Evolutionary conservation across 2,329 filamentous ascomycete genomes (phyloP).

Genomic region (Fusarium scirpi): DNA sequence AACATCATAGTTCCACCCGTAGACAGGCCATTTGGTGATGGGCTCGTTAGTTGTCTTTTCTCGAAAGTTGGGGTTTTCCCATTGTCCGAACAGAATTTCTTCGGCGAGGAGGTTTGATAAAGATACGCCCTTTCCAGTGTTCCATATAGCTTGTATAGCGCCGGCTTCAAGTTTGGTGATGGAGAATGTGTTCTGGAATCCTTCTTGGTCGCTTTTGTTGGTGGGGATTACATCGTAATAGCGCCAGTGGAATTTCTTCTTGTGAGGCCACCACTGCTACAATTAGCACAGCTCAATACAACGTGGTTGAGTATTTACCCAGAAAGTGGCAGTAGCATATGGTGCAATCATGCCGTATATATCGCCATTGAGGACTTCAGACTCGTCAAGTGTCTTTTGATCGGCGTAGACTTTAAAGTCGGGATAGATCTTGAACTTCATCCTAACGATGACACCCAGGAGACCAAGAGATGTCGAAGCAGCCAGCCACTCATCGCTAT

Average conservation of each 20-base stretch:
- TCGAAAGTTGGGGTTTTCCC: slow-evolving; percentile 7
- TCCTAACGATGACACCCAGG: neutral
- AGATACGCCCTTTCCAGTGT: slow-evolving; percentile 1
- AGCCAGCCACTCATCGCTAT: slow-evolving; percentile 9
- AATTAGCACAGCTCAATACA: fast-evolving
- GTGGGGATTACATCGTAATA: slow-evolving; percentile 1
- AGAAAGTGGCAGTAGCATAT: neutral
- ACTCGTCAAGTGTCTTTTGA: neutral
- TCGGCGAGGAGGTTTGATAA: neutral
- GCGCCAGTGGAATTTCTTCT: slow-evolving; percentile 15
- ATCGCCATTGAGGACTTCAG: neutral
- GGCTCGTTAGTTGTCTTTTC: slow-evolving; percentile 14
- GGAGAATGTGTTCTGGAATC: slow-evolving; percentile 10
- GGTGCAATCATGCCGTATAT: slow-evolving; percentile 6
- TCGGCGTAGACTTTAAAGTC: slow-evolving; percentile 18
- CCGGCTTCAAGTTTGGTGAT: neutral
- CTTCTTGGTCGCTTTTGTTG: slow-evolving; percentile 4
- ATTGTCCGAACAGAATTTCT: slow-evolving; percentile 7
- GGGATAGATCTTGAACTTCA: slow-evolving; percentile 17
- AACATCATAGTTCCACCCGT: slow-evolving; percentile 16
- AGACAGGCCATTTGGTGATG: neutral
- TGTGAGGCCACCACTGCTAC: slow-evolving; percentile 6
- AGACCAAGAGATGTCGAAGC: neutral
- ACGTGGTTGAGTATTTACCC: neutral
- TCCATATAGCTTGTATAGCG: slow-evolving; percentile 2